Evolutionary conservation across 2,329 filamentous ascomycete species (phyloP).

Genomic region (Clarireedia homoeocarpa): DNA sequence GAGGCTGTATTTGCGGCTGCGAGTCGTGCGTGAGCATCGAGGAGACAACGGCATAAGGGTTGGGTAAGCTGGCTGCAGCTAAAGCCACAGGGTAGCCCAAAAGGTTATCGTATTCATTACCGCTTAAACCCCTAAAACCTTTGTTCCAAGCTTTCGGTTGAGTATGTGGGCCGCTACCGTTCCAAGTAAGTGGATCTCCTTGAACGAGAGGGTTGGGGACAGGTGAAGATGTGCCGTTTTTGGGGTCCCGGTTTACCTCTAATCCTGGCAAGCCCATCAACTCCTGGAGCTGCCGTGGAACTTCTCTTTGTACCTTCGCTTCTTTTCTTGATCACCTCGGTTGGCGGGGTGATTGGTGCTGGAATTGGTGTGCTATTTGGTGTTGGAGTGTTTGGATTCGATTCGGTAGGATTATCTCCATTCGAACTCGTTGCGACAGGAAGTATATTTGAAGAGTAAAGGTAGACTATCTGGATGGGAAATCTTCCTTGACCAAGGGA

Average conservation of each 20-base stretch:
- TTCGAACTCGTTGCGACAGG: constrained; percentile 34
- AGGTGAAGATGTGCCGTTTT: constrained; percentile 40
- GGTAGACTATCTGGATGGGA: constrained; percentile 34
- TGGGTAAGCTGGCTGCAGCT: too few species aligned
- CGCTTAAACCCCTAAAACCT: too few species aligned
- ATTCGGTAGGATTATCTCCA: constrained; percentile 50
- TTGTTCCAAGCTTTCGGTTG: too few species aligned
- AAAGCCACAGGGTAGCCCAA: too few species aligned
- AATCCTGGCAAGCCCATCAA: constrained; percentile 58
- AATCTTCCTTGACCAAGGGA: constrained; percentile 35
- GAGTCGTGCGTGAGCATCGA: too few species aligned
- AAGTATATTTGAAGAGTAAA: constrained; percentile 31
- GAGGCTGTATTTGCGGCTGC: too few species aligned
- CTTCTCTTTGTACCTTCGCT: constrained; percentile 52
- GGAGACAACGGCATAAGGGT: too few species aligned
- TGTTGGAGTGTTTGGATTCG: constrained; percentile 51
- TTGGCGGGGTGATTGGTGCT: constrained; percentile 50
- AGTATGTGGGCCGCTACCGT: too few species aligned
- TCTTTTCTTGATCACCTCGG: constrained; percentile 64
- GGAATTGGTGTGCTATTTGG: constrained; percentile 46
- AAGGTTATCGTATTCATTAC: too few species aligned
- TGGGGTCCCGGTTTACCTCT: constrained; percentile 89
- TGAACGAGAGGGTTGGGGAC: too few species aligned
- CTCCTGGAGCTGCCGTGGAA: constrained; percentile 52
- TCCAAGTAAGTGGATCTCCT: too few species aligned